Evolutionary conservation across 768 basidiomycete species (phyloP), one percentile per base, ranked within the genome.

Genomic region (Melanogaster broomeanus): DNA sequence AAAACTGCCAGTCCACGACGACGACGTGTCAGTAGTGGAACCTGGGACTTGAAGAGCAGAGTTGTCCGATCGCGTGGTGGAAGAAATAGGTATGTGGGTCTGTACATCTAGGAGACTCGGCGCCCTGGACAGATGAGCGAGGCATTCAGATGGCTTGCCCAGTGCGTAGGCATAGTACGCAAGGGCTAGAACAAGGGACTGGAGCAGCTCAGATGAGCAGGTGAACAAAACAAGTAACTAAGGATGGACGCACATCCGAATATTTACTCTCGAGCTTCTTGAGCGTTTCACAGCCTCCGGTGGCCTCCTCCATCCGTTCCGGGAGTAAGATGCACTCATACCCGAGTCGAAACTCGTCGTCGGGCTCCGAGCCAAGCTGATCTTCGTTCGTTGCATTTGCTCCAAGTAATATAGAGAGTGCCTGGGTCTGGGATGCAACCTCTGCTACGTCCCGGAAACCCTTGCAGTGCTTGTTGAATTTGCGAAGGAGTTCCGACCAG

Each of bases 91-190:
- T 21, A 83, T 74, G 53, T 82, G 81, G 45, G 71, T 74, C 55
- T 78, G 77, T n/a, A 79, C 69, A 56, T 84, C 79, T 12, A 76
- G 52, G 24, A 87, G 67, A 45, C 82, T 75, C 10, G 80, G 77
- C 6, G 88, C 78, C 58, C 77, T 74, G 19, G 66, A 63, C 3
- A 91, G 74, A 58, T 87, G 74, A 3, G 71, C 58, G 13, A 95
- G 70, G 51, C 89, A 92, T 49, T 83, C 79, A 3, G 74, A 67
- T 16, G 85, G 85, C 22, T 79, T 75, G 24, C 85, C 83, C 7
- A 92, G 67, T 0, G 92, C 90, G 67, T 90, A 92, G 4, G 85
- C 83, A 61, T 88, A 88, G 67, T 91, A 92, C 2, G 90, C 90
- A 43, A 90, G 72, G 0, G 82, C 77, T 51, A 90, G 76, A 55